Evolutionary conservation across 1,284 basidiomycete species (phyloP).

Genomic region (Pseudozyma sp.): DNA sequence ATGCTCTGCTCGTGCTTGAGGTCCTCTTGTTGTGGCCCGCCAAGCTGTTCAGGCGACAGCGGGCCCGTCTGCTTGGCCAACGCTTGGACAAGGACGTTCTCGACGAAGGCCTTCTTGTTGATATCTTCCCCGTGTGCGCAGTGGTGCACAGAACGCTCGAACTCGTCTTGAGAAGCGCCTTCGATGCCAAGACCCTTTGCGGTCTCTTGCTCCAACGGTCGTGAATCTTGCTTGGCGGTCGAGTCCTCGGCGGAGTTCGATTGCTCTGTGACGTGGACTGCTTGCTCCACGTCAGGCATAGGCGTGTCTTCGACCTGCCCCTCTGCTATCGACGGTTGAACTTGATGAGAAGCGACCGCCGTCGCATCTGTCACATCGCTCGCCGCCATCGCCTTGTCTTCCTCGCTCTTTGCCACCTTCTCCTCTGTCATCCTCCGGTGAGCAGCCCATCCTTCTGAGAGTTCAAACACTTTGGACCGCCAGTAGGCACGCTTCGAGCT

Average conservation of each 20-base stretch:
- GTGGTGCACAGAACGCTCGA: slow-evolving; percentile 6
- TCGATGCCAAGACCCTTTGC: background rate
- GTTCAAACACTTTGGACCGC: slow-evolving; percentile 19
- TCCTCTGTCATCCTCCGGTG: slow-evolving; percentile 3
- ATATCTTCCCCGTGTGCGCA: slow-evolving; percentile 2
- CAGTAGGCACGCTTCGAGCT: slow-evolving; percentile 35
- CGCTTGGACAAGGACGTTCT: slow-evolving; percentile 7
- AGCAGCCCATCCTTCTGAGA: slow-evolving; percentile 29
- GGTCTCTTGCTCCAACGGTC: background rate
- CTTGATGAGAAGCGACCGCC: background rate
- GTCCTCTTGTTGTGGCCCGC: background rate
- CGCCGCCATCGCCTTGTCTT: slow-evolving; percentile 1
- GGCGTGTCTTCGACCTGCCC: slow-evolving; percentile 1
- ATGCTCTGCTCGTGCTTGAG: slow-evolving; percentile 3
- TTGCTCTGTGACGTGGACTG: background rate
- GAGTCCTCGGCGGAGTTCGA: background rate
- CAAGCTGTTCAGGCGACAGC: slow-evolving; percentile 6
- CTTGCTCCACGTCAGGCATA: slow-evolving; percentile 7
- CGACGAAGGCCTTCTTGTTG: background rate
- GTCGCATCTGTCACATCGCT: background rate
- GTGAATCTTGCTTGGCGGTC: background rate
- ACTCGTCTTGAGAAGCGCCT: slow-evolving; percentile 1
- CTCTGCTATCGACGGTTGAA: slow-evolving; percentile 2
- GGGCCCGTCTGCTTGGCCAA: background rate
- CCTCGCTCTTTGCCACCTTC: slow-evolving; percentile 16